Evolutionary conservation across 345 rosid genomes (phyloP), one percentile per base, ranked within the genome.

Genomic region (Citrus mangshanensis): DNA sequence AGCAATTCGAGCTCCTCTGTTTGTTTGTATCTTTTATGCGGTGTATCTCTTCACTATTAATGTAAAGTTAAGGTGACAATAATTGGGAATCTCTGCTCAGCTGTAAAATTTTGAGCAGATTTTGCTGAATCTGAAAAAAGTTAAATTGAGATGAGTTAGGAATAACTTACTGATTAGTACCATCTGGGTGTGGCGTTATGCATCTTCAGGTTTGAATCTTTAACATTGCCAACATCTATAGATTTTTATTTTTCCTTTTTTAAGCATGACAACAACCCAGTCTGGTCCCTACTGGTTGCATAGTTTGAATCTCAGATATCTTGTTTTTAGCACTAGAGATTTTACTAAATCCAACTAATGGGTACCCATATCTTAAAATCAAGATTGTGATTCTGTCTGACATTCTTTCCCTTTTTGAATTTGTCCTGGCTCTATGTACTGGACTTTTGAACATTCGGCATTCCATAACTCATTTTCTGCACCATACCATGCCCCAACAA

Each of bases 391-490:
- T 82, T 42, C 79, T 82, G 86, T 59, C 54, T 81, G 89, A 85
- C 56, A 81, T 78, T 70, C 94, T 86, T 78, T 86, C 87, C 51
- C 74, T 88, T 72, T 87, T 87, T 4, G 78, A 70, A 81, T 87
- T 86, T 1, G 91, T 86, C 81, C 85, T 81, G 75, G 83, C 93
- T 68, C 90, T 77, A 78, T 85, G 89, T 54, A 84, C 70, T 13
- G 84, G 71, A 73, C 92, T 90, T 86, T 89, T 90, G 84, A 83
- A 92, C 67, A 85, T 84, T 27, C 91, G 80, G 89, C 66, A 85
- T 85, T 27, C 90, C 92, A 77, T 92, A 90, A 81, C 89, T 88
- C 91, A 85, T 89, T 75, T 88, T 87, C 91, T 87, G 35, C n/a
- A 7, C 19, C 49, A 37, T 61, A 35, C 60, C 63, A 72, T 37